phyloP scores from a whole-genome alignment of 2,329 filamentous ascomycete genomes.

The Xylariaceae sp. region DNA sequence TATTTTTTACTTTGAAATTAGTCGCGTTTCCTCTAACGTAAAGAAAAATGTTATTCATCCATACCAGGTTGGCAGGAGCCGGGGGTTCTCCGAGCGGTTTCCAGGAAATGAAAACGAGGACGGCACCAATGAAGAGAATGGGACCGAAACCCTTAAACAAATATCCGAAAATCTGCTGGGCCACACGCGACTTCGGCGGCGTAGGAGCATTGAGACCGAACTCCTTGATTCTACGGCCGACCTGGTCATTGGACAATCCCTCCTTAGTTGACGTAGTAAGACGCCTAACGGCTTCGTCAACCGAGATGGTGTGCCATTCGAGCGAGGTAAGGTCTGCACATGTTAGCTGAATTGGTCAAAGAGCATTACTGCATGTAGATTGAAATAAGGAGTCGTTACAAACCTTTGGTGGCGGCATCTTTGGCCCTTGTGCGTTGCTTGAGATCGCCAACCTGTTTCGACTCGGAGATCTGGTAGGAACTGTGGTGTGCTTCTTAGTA shows the following conservation, averaged over 20 bases:
- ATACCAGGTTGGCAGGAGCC: conserved; percentile 57
- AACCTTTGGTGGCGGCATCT: conserved; percentile 39
- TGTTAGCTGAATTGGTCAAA: conserved; percentile 17
- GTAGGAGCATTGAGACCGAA: conserved; percentile 66
- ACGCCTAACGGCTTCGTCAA: conserved; percentile 55
- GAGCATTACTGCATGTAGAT: no score
- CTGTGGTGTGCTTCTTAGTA: conserved; percentile 27
- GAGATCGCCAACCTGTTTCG: conserved; percentile 42
- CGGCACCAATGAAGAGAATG: conserved; percentile 62
- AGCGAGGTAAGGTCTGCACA: conserved; percentile 54
- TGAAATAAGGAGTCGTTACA: no score
- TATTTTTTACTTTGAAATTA: conserved; percentile 8
- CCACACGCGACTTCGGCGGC: conserved; percentile 57
- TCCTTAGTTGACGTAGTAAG: conserved; percentile 52
- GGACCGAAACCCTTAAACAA: conserved; percentile 75
- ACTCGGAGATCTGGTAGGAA: conserved; percentile 55
- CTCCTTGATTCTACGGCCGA: conserved; percentile 50
- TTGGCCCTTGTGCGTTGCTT: conserved; percentile 40
- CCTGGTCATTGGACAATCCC: conserved; percentile 59
- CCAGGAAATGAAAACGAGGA: conserved; percentile 75
- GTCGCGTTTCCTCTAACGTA: not conserved
- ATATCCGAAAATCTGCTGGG: conserved; percentile 60
- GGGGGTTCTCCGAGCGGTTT: conserved; percentile 69
- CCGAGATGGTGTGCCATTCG: conserved; percentile 62
- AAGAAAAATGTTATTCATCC: not conserved